Evolutionary conservation across 176 grass and related monocot species (phyloP).

Genomic region (Carex littledalei): DNA sequence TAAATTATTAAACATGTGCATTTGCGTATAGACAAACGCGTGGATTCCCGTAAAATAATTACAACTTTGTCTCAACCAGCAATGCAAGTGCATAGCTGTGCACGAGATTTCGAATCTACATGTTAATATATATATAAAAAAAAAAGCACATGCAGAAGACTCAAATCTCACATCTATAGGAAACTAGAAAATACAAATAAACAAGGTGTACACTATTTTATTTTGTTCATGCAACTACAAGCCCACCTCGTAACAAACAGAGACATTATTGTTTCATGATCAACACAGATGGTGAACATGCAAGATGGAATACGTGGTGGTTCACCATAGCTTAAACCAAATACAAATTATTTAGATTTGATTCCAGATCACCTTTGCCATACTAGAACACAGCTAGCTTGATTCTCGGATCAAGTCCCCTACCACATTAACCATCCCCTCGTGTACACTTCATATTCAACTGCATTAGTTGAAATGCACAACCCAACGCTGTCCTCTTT

Average conservation of each 20-base stretch:
- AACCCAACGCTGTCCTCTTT: neutral
- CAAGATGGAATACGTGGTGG: neutral
- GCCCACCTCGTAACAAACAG: neutral
- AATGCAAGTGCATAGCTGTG: neutral
- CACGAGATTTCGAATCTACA: neutral
- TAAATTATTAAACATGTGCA: neutral
- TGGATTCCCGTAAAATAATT: neutral
- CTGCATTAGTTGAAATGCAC: neutral
- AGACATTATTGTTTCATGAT: neutral
- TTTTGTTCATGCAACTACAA: neutral
- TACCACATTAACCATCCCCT: neutral
- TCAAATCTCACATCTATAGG: neutral
- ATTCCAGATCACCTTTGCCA: neutral
- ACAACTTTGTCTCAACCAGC: neutral
- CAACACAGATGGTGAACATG: neutral
- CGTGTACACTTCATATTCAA: neutral
- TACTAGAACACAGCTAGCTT: no score
- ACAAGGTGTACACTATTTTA: neutral
- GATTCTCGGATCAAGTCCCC: constrained; percentile 31
- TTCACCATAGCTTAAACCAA: neutral
- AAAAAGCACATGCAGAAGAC: neutral
- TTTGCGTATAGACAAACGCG: neutral
- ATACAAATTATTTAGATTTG: neutral
- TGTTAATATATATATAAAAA: neutral
- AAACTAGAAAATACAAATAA: neutral